These are phyloP conservation scores for Pulveroboletus sp. DNA, from an alignment of 768 basidiomycete genomes.

Conservation along the genomic window DNA sequence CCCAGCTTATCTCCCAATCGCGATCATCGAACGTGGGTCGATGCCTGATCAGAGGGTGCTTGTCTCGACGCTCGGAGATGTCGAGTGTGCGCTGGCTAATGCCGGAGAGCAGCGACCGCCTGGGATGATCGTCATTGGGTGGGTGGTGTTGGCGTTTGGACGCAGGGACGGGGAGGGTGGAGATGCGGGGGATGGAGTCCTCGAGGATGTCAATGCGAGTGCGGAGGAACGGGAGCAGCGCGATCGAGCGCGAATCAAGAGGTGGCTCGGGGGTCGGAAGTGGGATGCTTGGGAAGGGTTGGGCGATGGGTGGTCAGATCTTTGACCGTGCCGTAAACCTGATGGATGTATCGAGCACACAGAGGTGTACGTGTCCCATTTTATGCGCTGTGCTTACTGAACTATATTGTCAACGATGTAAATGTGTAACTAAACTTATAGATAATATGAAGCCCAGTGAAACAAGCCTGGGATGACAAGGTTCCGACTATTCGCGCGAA, in stretches of 20 bases:
- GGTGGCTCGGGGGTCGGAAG: conserved; percentile 54
- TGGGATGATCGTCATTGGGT: conserved; percentile 94
- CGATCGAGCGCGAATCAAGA: conserved; percentile 42
- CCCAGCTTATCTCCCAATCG: conserved; percentile 77
- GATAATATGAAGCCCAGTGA: too few species aligned
- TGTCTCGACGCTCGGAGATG: conserved; percentile 67
- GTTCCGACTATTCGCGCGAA: too few species aligned
- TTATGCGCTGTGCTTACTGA: too few species aligned
- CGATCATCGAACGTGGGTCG: conserved; percentile 92
- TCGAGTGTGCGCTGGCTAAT: conserved; percentile 66
- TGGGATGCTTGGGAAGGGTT: conserved; percentile 71
- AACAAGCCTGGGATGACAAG: too few species aligned
- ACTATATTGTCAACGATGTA: too few species aligned
- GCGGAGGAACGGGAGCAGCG: conserved; percentile 5
- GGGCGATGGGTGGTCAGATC: conserved; percentile 38
- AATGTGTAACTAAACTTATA: too few species aligned
- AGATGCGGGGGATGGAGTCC: conserved; percentile 55
- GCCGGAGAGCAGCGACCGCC: conserved; percentile 88
- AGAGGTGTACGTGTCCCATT: too few species aligned
- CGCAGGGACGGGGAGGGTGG: conserved; percentile 41
- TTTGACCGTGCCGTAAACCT: conserved; percentile 12
- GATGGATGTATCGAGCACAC: too few species aligned
- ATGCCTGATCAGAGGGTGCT: conserved; percentile 89
- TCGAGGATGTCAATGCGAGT: conserved; percentile 52
- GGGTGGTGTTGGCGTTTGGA: conserved; percentile 72